Evolutionary conservation across 2,329 filamentous ascomycete genomes (phyloP), one percentile per base, ranked within the genome.

Genomic region (Aspergillus intermedius): DNA sequence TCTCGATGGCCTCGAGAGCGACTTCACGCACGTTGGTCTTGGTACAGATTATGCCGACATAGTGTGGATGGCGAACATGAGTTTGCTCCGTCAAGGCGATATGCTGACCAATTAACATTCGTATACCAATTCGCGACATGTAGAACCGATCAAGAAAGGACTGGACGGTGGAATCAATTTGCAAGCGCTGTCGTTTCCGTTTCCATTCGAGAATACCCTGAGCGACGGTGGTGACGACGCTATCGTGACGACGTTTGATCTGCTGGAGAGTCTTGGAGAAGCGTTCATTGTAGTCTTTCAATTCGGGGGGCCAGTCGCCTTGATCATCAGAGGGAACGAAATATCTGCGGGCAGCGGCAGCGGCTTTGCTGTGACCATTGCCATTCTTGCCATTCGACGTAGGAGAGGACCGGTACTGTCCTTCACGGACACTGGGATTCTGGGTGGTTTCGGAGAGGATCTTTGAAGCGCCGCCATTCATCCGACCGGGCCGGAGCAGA

Each of bases 131-230:
- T 54, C 93, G 88, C 41, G 91, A 96, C 93, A 98, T 98, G 78
- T 98, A 98, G 73, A 98, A 98, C 51, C 93, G 88, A 73, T 98
- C 93, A 57, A 98, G 82, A 76, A 98, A 98, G 48, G 89, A 86
- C 70, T 98, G 93, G 51, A 98, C 96, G 60, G 91, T 94, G 67
- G 91, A 86, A 72, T 97, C 93, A 63, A 98, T 98, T 67, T 97
- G 93, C 86, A 97, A 93, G 47, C 93, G 84, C 77, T 98, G 93
- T 53, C 90, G 83, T 67, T 87, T 91, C 48, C 91, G 88, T 75
- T 98, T 98, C 78, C 95, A 98, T 73, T 98, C 93, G 50, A 97
- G 80, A 58, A 98, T 96, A 51, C 93, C 93, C 71, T 98, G 91
- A 5, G 93, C 93, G 72, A 98, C 93, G 6, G 93, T 98, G 15